These are phyloP conservation scores for Ilex paraguariensis DNA, from an alignment of 305 asterid species.

Conservation along the genomic window DNA sequence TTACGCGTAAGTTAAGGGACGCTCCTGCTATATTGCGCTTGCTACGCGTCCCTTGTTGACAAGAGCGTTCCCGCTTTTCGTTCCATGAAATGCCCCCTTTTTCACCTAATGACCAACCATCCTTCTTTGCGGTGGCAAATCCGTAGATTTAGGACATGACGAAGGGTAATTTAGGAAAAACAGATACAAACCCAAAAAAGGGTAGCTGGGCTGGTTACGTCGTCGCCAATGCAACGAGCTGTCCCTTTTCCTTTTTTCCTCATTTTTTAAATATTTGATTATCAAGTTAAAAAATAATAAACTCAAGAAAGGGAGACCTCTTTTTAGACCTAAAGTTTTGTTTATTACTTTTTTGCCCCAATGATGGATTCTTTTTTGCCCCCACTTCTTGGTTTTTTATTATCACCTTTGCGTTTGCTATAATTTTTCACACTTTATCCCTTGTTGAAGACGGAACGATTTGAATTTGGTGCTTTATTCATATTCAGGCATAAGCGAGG, in stretches of 20 bases:
- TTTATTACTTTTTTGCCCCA: background rate
- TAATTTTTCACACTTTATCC: background rate
- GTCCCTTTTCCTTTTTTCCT: background rate
- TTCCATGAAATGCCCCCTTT: background rate
- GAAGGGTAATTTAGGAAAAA: background rate
- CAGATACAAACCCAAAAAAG: background rate
- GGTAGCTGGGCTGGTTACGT: background rate
- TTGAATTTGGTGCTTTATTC: background rate
- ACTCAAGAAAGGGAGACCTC: background rate
- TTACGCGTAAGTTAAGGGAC: background rate
- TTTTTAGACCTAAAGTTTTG: background rate
- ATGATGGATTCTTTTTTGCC: background rate
- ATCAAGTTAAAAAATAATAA: too few species aligned
- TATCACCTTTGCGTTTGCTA: background rate
- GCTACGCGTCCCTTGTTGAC: background rate
- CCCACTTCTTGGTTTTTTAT: background rate
- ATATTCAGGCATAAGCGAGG: background rate
- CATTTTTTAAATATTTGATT: too few species aligned
- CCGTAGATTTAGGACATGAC: background rate
- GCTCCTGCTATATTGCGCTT: background rate
- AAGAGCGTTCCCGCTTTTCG: background rate
- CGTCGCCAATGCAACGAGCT: background rate
- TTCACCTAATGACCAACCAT: background rate
- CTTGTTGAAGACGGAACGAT: too few species aligned
- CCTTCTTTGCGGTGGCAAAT: background rate